phyloP scores from a whole-genome alignment of 345 rosid genomes.

The Raphanus raphanistrum region DNA sequence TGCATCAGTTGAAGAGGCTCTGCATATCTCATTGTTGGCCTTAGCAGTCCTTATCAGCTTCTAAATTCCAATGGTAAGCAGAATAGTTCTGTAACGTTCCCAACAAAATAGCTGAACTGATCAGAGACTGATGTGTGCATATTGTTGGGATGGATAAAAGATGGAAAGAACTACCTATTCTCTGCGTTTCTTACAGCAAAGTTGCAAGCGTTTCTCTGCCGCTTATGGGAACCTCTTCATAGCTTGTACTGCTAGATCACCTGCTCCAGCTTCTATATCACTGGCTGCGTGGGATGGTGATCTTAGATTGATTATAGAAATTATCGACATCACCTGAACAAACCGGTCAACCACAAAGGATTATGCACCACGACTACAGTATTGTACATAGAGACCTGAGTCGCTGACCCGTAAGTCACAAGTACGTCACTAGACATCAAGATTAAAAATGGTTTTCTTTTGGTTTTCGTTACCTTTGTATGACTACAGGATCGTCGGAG shows the following conservation, averaged over 20 bases:
- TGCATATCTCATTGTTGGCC: constrained; percentile 69
- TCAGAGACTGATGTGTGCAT: neutral
- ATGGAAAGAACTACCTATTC: constrained; percentile 33
- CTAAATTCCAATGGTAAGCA: constrained; percentile 71
- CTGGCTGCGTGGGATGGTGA: constrained; percentile 77
- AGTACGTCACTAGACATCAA: too few species aligned
- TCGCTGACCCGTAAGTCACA: too few species aligned
- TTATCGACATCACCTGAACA: constrained; percentile 73
- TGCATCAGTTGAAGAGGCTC: constrained; percentile 83
- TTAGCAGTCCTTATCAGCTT: constrained; percentile 67
- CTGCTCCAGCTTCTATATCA: constrained; percentile 93
- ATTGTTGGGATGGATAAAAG: too few species aligned
- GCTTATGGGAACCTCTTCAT: constrained; percentile 72
- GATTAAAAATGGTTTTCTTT: neutral
- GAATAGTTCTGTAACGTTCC: constrained; percentile 52
- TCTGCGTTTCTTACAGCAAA: constrained; percentile 78
- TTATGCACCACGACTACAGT: too few species aligned
- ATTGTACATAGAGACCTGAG: too few species aligned
- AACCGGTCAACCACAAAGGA: neutral
- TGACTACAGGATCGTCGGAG: constrained; percentile 68
- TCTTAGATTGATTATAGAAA: constrained; percentile 81
- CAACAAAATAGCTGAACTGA: neutral
- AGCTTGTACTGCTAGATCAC: constrained; percentile 79
- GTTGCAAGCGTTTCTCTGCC: constrained; percentile 77
- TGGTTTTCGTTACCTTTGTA: constrained; percentile 61